Conservation (phyloP, 2,329 filamentous ascomycete species). For the Pseudocercospora cruenta region DNA sequence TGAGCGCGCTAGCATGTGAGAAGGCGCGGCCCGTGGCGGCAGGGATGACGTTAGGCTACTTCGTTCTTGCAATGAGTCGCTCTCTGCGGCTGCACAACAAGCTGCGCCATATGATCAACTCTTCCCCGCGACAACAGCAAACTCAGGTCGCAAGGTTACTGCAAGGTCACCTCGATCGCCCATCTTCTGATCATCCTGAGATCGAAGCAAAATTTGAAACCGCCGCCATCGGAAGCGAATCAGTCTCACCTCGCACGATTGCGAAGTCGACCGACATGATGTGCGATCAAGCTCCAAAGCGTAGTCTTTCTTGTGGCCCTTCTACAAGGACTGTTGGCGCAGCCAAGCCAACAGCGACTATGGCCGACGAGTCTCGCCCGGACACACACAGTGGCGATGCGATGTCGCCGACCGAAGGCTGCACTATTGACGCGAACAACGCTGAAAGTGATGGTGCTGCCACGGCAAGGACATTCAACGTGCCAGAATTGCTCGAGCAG, state of each 20-base stretch:
- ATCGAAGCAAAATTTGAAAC: neutral
- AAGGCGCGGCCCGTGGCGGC: neutral
- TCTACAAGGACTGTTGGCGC: neutral
- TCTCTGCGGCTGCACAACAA: neutral
- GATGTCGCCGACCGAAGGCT: neutral
- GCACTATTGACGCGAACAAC: neutral
- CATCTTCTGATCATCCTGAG: neutral
- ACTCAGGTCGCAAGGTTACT: neutral
- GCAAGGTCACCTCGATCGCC: neutral
- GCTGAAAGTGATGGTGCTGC: neutral
- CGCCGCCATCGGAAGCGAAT: neutral
- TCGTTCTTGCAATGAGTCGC: neutral
- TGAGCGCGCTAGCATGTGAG: conserved; percentile 15
- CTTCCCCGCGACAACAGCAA: neutral
- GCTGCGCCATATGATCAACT: neutral
- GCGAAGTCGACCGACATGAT: neutral
- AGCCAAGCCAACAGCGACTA: neutral
- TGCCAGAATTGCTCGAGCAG: neutral
- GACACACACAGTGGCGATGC: neutral
- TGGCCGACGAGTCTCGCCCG: neutral
- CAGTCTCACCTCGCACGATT: neutral
- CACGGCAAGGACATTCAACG: neutral
- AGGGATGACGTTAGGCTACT: neutral
- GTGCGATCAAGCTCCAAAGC: neutral
- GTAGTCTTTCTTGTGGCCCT: neutral